Evolutionary conservation across 2,329 filamentous ascomycete genomes (phyloP).

Genomic region (Botryotinia globosa): DNA sequence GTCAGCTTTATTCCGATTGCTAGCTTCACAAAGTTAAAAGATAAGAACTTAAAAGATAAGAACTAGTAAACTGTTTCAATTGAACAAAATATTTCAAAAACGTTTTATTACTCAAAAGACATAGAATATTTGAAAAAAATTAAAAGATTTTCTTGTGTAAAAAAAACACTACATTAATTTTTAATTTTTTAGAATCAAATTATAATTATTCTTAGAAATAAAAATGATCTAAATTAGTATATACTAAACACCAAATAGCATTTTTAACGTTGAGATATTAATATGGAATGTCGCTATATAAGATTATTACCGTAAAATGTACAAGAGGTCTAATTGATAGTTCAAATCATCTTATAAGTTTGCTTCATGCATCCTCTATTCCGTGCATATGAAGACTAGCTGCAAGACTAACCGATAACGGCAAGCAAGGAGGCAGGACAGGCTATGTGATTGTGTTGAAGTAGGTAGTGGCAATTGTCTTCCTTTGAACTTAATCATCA

Average conservation of each 20-base stretch:
- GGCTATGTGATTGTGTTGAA: not conserved
- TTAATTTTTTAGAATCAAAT: too few species aligned
- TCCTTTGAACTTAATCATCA: not conserved
- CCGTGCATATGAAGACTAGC: not conserved
- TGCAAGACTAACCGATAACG: not conserved
- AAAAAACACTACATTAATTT: too few species aligned
- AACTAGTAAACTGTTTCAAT: not conserved
- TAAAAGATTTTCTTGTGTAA: too few species aligned
- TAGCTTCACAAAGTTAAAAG: not conserved
- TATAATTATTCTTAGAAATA: too few species aligned
- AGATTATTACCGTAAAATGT: not conserved
- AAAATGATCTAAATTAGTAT: too few species aligned
- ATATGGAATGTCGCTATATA: too few species aligned
- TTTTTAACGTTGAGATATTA: too few species aligned
- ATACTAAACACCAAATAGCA: too few species aligned
- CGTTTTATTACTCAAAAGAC: too few species aligned
- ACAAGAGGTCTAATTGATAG: not conserved
- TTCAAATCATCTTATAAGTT: not conserved
- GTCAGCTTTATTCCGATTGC: not conserved
- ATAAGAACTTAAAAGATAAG: too few species aligned
- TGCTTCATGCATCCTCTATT: not conserved
- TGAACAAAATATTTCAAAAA: too few species aligned
- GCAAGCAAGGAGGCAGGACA: not conserved
- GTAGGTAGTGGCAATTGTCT: constrained; percentile 22
- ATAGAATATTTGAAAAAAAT: too few species aligned